Conservation (phyloP, 169 alveolate genomes). For the Neospora caninum region DNA sequence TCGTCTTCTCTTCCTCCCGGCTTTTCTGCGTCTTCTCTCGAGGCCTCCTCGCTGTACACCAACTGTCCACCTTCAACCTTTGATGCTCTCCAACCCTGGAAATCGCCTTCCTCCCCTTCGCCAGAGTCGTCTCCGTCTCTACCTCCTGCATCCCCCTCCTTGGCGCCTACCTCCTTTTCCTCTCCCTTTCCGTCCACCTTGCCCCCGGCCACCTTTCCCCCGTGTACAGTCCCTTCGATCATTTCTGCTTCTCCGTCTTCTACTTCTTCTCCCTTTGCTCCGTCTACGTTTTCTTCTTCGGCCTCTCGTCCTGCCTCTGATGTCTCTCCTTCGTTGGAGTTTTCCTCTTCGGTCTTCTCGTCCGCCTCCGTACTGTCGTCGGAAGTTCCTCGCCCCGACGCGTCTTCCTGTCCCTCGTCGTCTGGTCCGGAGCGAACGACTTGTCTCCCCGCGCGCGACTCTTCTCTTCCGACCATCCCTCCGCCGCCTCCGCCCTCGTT, state of each 20-base stretch:
- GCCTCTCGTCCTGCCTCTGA: neutral
- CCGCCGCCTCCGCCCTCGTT: neutral
- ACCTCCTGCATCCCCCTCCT: neutral
- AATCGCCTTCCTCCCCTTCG: neutral
- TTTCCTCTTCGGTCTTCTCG: neutral
- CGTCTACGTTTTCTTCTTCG: neutral
- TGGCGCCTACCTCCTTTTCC: neutral
- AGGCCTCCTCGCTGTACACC: neutral
- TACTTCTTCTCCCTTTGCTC: neutral
- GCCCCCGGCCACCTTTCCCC: neutral
- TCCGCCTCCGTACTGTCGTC: neutral
- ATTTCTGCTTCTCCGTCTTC: neutral
- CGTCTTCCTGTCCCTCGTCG: neutral
- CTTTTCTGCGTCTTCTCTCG: neutral
- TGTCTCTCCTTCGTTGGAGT: neutral
- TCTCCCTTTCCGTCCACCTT: neutral
- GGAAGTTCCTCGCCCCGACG: neutral
- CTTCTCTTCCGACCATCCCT: neutral
- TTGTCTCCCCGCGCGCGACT: neutral
- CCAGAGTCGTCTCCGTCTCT: neutral
- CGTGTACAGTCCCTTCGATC: neutral
- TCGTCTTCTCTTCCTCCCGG: neutral
- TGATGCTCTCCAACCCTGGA: neutral
- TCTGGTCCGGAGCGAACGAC: too few species aligned
- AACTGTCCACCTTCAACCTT: neutral